Conservation (phyloP, 2,329 filamentous ascomycete species). For the Ambrosiella beaveri region DNA sequence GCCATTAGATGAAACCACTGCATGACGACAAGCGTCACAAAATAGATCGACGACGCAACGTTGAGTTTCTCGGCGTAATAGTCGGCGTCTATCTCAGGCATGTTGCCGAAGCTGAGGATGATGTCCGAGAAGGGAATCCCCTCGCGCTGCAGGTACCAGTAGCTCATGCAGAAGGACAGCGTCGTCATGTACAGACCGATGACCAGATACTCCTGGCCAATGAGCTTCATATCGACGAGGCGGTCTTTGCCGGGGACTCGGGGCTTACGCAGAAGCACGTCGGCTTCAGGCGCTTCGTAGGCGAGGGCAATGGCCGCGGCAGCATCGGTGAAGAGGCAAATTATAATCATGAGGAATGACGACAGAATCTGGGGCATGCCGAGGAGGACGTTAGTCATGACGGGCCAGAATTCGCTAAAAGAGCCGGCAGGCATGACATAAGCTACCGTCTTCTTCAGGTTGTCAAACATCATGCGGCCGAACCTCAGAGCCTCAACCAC, state of each 20-base stretch:
- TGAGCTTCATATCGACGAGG: slow-evolving; percentile 55
- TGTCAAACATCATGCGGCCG: slow-evolving; percentile 96
- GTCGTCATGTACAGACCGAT: slow-evolving; percentile 82
- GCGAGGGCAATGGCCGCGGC: slow-evolving; percentile 57
- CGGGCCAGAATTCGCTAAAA: slow-evolving; percentile 96
- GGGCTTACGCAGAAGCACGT: slow-evolving; percentile 52
- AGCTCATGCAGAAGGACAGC: slow-evolving; percentile 95
- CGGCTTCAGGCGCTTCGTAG: slow-evolving; percentile 60
- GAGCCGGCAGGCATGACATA: slow-evolving; percentile 92
- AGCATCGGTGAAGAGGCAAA: slow-evolving; percentile 83
- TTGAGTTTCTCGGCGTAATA: slow-evolving; percentile 75
- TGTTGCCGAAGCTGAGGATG: slow-evolving; percentile 94
- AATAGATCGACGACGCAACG: slow-evolving; percentile 78
- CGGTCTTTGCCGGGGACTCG: slow-evolving; percentile 52
- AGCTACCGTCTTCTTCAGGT: slow-evolving; percentile 98
- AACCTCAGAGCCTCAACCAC: slow-evolving; percentile 97
- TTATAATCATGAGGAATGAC: slow-evolving; percentile 94
- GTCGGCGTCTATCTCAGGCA: slow-evolving; percentile 82
- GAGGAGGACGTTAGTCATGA: slow-evolving; percentile 92
- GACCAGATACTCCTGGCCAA: slow-evolving; percentile 47
- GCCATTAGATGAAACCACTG: slow-evolving; percentile 99
- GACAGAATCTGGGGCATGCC: slow-evolving; percentile 97
- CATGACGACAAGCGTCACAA: slow-evolving; percentile 86
- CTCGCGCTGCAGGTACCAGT: slow-evolving; percentile 77
- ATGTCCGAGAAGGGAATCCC: slow-evolving; percentile 70